phyloP scores from a whole-genome alignment of 2,329 filamentous ascomycete genomes.

The Sclerotiophoma versabilis region DNA sequence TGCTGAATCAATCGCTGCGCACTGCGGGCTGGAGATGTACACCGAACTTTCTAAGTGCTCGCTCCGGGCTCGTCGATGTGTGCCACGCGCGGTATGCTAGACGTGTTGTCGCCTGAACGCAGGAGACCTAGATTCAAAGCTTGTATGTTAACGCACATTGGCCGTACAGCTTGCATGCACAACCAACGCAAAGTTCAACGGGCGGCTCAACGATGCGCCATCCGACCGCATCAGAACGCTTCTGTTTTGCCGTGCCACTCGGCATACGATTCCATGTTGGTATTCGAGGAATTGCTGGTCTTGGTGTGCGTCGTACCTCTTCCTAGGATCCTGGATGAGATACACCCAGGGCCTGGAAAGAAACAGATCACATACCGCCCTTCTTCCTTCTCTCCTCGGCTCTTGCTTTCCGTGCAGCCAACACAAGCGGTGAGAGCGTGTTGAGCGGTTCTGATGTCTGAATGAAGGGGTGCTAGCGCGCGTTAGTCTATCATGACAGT shows the following conservation, averaged over 20 bases:
- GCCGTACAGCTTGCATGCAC: slow-evolving; percentile 1
- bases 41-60: background rate
- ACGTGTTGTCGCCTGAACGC: slow-evolving; percentile 4
- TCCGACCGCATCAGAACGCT: slow-evolving; percentile 11
- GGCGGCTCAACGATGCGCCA: background rate
- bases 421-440: slow-evolving; percentile 85
- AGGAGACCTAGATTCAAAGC: slow-evolving; percentile 1
- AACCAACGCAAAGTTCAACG: background rate
- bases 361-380: slow-evolving; percentile 50
- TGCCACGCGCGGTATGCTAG: background rate
- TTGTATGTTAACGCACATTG: background rate
- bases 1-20: slow-evolving; percentile 6
- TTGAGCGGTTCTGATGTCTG: slow-evolving; percentile 61
- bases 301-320: slow-evolving; percentile 27
- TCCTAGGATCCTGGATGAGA: slow-evolving; percentile 39
- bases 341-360: slow-evolving; percentile 27
- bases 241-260: slow-evolving; percentile 39
- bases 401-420: slow-evolving; percentile 82
- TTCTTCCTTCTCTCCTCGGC: slow-evolving; percentile 72
- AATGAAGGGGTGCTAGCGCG: slow-evolving; percentile 56
- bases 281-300: slow-evolving; percentile 24
- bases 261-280: slow-evolving; percentile 35
- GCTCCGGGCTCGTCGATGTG: slow-evolving; percentile 3
- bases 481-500: slow-evolving; percentile 14
- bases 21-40: slow-evolving; percentile 16